Evolutionary conservation across 2,329 filamentous ascomycete genomes (phyloP), one percentile per base, ranked within the genome.

Genomic region (Periglandula ipomoeae): DNA sequence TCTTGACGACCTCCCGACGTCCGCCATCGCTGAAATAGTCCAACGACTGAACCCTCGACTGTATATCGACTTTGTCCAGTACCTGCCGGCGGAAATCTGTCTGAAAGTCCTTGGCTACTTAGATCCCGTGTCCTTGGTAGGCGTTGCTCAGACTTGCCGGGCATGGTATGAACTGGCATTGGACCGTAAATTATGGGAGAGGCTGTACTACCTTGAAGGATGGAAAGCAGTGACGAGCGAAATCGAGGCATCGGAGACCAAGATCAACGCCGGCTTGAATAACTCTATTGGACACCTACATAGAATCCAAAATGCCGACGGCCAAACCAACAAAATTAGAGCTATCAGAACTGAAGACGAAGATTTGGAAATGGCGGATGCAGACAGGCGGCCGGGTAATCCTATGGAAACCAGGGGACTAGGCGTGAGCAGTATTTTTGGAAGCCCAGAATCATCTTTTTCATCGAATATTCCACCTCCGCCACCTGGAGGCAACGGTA

Each of bases 71-170:
- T 95, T 95, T 48, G 82, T 95, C 38, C 73, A 81, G 54, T 82
- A 88, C 59, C 79, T 98, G 1, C 93, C 93, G 0, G 82, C 87
- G 23, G 93, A 98, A 65, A 86, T 98, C 58, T 94, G 89, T 52
- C 82, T 93, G 40, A 85, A 94, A 60, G 85, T 97, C 40, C 83
- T 98, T 39, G 84, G 85, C 15, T 93, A 89, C 61, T 82, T 98
- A 44, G 86, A 90, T 48, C 85, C 89, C 1, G 65, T 81, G 24
- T 93, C 89, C 0, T 74, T 98, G 35, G 75, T 97, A 49, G 81
- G 79, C 44, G 87, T 90, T 2, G 88, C 89, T 1, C 78, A 81
- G 40, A 82, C 89, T 15, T 96, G 89, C 32, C 82, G 83, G 42
- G 74, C 82, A 54, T 98, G 93, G 91, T 84, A 90, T 53, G 75